Base-by-base conservation (phyloP, 805 yeast species). In the Starmera dryadoides region DNA sequence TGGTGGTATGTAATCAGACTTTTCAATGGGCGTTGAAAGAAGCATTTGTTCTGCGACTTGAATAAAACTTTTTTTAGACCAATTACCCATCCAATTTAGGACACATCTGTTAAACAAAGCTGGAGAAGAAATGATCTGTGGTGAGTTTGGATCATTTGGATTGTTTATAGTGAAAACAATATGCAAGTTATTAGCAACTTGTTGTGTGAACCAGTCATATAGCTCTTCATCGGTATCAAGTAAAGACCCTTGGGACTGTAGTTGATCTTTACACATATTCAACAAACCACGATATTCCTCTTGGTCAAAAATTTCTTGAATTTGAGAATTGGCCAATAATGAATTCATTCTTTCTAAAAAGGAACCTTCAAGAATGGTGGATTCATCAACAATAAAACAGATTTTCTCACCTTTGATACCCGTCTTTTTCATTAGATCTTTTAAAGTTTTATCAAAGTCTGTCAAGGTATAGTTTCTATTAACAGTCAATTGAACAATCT, bases 341-440 rank as follows among this genome's bases (percentile, higher is more conserved):
- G 95, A 86, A 50, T 91, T 91, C 93, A 91, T 87, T 44, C 95
- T 66, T 58, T 91, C 98, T 23, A 91, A 60, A 52, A 89, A 91
- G 0, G 93, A 68, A 0, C 94, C 69, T 26, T 86, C 89, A 32
- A 79, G 49, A 37, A 88, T 75, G 22, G 81, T 76, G 0, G 94
- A 78, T 49, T 91, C 96, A 48, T 87, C 95, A 16, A 91, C 69
- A 17, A 89, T 64, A 40, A 86, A 75, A 46, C 95, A 84, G 0
- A 79, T 57, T 38, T 68, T 72, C 47, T 81, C 81, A 6, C 83
- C 86, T 2, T 68, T 60, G 14, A 71, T 59, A 31, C 79, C 77
- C 15, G 76, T 61, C 28, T 67, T 51, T 26, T 61, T 58, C 4
- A 91, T 62, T 0, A 85, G 55, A 0, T 60, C 63, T 40, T 84